Conservation (phyloP, 768 basidiomycete genomes). For the Tulasnella sp. region DNA sequence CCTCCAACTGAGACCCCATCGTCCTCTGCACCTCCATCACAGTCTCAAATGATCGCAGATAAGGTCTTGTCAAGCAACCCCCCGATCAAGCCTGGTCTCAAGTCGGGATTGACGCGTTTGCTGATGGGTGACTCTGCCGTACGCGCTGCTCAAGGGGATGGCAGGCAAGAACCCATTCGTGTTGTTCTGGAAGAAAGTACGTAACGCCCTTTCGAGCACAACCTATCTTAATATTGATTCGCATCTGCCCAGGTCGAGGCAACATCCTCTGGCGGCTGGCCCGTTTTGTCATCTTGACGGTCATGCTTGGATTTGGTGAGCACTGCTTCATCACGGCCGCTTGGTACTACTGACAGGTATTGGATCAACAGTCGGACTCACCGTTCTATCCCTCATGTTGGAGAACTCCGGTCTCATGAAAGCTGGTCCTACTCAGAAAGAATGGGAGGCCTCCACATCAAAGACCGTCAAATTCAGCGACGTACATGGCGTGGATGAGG, state of each 20-base stretch:
- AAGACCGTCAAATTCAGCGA: slow-evolving; percentile 85
- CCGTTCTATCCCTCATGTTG: slow-evolving; percentile 76
- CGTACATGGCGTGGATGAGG: slow-evolving; percentile 96
- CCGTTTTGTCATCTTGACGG: slow-evolving; percentile 46
- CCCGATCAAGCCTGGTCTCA: slow-evolving; percentile 28
- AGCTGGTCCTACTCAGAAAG: slow-evolving; percentile 64
- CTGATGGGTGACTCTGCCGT: slow-evolving; percentile 19
- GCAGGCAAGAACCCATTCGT: slow-evolving; percentile 51
- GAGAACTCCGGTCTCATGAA: slow-evolving; percentile 93
- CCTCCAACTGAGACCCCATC: background rate
- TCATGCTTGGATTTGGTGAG: slow-evolving; percentile 57
- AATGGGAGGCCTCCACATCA: slow-evolving; percentile 71
- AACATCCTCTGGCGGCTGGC: slow-evolving; percentile 52
- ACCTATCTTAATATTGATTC: slow-evolving; percentile 13
- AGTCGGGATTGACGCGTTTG: slow-evolving; percentile 30
- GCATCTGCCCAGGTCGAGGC: slow-evolving; percentile 45
- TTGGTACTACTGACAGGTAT: background rate
- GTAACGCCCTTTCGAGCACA: slow-evolving; percentile 14
- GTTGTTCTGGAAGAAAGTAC: slow-evolving; percentile 74
- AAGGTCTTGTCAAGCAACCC: background rate
- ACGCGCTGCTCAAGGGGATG: slow-evolving; percentile 32
- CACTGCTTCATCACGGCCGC: slow-evolving; percentile 16
- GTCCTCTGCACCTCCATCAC: slow-evolving; percentile 3
- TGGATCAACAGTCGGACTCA: slow-evolving; percentile 42
- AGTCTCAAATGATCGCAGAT: slow-evolving; percentile 13